These are phyloP conservation scores for Termitomyces sp. DNA, from an alignment of 768 basidiomycete species.

Conservation along the genomic window DNA sequence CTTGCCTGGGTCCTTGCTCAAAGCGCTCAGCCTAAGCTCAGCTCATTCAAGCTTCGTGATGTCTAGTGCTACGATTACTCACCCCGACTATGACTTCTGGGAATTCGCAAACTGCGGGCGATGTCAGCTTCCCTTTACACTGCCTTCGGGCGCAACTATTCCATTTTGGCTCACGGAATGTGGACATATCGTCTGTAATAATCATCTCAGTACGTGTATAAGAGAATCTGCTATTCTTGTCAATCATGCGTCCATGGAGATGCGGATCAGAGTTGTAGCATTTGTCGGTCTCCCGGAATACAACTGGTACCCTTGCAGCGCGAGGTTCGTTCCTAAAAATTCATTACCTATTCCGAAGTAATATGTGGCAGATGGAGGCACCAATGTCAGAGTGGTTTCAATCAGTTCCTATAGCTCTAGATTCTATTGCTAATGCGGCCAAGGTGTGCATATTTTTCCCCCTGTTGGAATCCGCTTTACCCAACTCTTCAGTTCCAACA, in stretches of 20 bases:
- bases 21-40: too few relatives aligned
- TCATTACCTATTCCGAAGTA: neutral
- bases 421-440: constrained; percentile 60
- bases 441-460: constrained; percentile 44
- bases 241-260: constrained; percentile 35
- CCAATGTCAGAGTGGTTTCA: constrained; percentile 86
- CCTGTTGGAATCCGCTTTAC: neutral
- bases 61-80: constrained; percentile 33
- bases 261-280: constrained; percentile 69
- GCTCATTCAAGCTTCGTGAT: constrained; percentile 17
- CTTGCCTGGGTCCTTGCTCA: too few relatives aligned
- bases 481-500: constrained; percentile 62
- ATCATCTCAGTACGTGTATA: constrained; percentile 64
- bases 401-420: constrained; percentile 56
- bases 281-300: constrained; percentile 60
- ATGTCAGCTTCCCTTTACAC: constrained; percentile 65
- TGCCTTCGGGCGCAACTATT: constrained; percentile 49
- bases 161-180: constrained; percentile 92
- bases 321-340: constrained; percentile 46
- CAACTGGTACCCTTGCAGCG: constrained; percentile 71
- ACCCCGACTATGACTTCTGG: constrained; percentile 65
- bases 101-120: constrained; percentile 70
- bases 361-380: constrained; percentile 56
- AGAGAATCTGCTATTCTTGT: neutral
- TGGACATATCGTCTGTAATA: constrained; percentile 82